Evolutionary conservation across 2,329 filamentous ascomycete genomes (phyloP).

Genomic region (Penicillium digitatum): DNA sequence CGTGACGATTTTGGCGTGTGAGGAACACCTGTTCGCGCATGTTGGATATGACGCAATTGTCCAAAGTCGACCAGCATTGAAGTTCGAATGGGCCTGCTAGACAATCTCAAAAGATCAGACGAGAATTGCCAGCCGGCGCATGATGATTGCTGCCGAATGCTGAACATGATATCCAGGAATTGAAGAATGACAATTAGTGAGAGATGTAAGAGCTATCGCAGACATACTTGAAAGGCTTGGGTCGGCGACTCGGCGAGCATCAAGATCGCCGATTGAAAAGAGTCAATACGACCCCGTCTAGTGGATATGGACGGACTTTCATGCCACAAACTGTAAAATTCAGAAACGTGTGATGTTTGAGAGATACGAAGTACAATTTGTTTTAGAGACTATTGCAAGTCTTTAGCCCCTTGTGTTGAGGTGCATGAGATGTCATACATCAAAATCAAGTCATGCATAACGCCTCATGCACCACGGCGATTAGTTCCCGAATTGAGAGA

Average conservation of each 20-base stretch:
- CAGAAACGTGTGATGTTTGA: background rate
- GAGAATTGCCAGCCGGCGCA: background rate
- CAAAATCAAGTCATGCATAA: background rate
- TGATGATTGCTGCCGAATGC: background rate
- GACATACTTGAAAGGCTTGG: background rate
- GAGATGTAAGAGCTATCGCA: background rate
- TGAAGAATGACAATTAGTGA: background rate
- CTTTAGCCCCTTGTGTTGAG: background rate
- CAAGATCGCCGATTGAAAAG: background rate
- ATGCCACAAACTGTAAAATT: background rate
- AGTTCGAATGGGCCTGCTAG: background rate
- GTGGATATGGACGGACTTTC: background rate
- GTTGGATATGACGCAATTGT: background rate
- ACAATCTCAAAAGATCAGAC: background rate
- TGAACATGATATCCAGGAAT: background rate
- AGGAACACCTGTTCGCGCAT: background rate
- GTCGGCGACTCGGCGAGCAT: constrained; percentile 7
- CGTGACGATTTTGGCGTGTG: background rate
- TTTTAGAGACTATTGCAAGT: background rate
- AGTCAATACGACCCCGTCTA: background rate
- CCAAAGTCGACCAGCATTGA: background rate
- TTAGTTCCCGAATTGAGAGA: background rate
- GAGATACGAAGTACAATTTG: background rate
- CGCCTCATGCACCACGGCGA: background rate
- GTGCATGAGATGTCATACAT: background rate